Conservation (phyloP, 805 yeast genomes). For the Ogataea pignaliae region DNA sequence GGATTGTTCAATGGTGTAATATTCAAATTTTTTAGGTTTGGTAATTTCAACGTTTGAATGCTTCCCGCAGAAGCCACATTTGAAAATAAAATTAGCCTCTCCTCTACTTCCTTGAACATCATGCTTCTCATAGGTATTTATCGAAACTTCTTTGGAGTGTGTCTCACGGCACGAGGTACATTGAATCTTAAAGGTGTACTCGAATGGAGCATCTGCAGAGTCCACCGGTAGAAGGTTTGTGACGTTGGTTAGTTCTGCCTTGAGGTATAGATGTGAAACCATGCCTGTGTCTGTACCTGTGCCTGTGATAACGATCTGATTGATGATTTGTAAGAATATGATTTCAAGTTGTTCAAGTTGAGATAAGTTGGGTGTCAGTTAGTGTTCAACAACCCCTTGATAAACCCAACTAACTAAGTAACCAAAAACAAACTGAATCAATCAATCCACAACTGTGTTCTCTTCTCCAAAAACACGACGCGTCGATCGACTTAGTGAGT, state of each 20-base stretch:
- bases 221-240: constrained; percentile 50
- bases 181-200: constrained; percentile 66
- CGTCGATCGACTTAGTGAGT: too few relatives aligned
- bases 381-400: too few relatives aligned
- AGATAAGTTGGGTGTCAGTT: too few relatives aligned
- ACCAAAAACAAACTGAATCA: too few relatives aligned
- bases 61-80: constrained; percentile 26
- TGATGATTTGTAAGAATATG: neutral
- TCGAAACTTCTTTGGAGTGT: constrained; percentile 65
- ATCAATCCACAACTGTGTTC: too few relatives aligned
- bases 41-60: constrained; percentile 20
- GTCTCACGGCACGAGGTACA: constrained; percentile 78
- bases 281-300: constrained; percentile 7
- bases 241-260: constrained; percentile 34
- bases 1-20: constrained; percentile 36
- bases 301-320: neutral
- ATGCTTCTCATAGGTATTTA: constrained; percentile 63
- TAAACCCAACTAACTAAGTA: too few relatives aligned
- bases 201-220: constrained; percentile 55
- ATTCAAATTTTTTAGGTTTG: constrained; percentile 20
- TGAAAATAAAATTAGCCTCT: constrained; percentile 76
- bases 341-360: neutral
- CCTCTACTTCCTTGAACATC: constrained; percentile 72
- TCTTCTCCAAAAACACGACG: too few relatives aligned
- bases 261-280: constrained; percentile 28